phyloP scores from a whole-genome alignment of 2,329 filamentous ascomycete genomes.

The Pseudogymnoascus verrucosus region DNA sequence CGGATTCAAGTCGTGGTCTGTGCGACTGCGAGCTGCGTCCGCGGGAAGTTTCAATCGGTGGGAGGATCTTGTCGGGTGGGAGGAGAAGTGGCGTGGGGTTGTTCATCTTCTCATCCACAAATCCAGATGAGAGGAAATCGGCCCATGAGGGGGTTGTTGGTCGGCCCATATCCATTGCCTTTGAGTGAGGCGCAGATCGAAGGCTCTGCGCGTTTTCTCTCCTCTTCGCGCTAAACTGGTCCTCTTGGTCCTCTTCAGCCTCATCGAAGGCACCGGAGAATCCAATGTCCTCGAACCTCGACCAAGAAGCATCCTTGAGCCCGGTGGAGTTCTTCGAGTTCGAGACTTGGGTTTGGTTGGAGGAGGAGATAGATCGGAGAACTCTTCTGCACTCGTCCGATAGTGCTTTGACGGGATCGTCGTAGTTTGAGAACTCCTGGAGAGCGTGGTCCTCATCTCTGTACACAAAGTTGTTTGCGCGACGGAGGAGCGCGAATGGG shows the following conservation, averaged over 20 bases:
- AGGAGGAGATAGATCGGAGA: conserved; percentile 75
- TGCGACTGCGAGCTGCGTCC: conserved; percentile 85
- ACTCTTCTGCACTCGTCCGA: conserved; percentile 94
- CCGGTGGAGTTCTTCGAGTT: conserved; percentile 64
- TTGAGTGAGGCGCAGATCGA: conserved; percentile 58
- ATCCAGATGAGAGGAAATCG: conserved; percentile 91
- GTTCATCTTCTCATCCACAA: conserved; percentile 66
- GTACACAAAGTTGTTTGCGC: conserved; percentile 93
- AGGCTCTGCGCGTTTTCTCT: conserved; percentile 43
- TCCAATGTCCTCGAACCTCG: conserved; percentile 89
- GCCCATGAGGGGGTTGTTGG: conserved; percentile 76
- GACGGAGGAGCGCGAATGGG: conserved; percentile 80
- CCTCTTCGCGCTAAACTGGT: conserved; percentile 29
- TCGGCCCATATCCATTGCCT: conserved; percentile 58
- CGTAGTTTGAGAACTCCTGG: conserved; percentile 76
- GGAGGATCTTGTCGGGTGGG: conserved; percentile 86
- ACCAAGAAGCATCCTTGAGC: conserved; percentile 85
- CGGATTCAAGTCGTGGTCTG: conserved; percentile 59
- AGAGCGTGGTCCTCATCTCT: conserved; percentile 80
- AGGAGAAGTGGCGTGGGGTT: conserved; percentile 62
- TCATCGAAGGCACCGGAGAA: conserved; percentile 73
- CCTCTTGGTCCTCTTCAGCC: conserved; percentile 54
- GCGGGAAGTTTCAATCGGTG: conserved; percentile 68
- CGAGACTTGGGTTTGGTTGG: conserved; percentile 75
- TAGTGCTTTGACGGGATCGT: conserved; percentile 79